These are phyloP conservation scores for Tuber aestivum DNA, from an alignment of 495 filamentous ascomycete species.

Conservation along the genomic window DNA sequence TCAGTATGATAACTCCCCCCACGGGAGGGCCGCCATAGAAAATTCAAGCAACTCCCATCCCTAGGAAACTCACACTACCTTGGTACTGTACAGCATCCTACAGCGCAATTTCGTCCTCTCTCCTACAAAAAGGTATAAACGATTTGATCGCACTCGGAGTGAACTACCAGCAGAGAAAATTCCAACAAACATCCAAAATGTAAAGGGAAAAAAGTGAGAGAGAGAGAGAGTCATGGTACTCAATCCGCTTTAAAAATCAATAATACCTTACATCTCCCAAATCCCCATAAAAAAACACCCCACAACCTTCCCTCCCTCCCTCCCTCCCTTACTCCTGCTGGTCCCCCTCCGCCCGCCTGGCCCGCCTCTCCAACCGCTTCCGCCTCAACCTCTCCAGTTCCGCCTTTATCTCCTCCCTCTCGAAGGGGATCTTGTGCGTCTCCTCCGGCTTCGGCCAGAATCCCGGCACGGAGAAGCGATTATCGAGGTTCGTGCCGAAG, in stretches of 20 bases:
- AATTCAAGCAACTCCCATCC: not conserved
- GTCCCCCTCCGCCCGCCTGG: slow-evolving; percentile 44
- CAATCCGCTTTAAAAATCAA: not conserved
- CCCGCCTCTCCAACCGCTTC: slow-evolving; percentile 54
- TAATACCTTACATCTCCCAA: not conserved
- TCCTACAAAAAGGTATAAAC: not conserved
- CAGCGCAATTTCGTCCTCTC: not conserved
- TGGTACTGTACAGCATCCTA: no score
- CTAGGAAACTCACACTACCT: not conserved
- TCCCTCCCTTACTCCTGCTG: not conserved
- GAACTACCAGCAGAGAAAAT: not conserved
- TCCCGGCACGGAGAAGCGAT: slow-evolving; percentile 73
- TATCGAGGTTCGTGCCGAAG: slow-evolving; percentile 96
- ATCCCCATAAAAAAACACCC: not conserved
- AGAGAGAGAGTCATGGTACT: not conserved
- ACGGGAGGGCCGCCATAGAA: not conserved
- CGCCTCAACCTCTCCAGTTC: slow-evolving; percentile 69
- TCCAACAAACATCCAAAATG: not conserved
- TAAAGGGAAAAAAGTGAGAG: not conserved
- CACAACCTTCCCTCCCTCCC: not conserved
- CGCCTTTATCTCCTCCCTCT: slow-evolving; percentile 75
- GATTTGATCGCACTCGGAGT: not conserved
- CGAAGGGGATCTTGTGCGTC: slow-evolving; percentile 81
- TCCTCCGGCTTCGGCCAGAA: slow-evolving; percentile 90
- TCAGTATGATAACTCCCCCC: not conserved